Conservation (phyloP, 106 monocot genomes). For the Cymbidium sinense region DNA sequence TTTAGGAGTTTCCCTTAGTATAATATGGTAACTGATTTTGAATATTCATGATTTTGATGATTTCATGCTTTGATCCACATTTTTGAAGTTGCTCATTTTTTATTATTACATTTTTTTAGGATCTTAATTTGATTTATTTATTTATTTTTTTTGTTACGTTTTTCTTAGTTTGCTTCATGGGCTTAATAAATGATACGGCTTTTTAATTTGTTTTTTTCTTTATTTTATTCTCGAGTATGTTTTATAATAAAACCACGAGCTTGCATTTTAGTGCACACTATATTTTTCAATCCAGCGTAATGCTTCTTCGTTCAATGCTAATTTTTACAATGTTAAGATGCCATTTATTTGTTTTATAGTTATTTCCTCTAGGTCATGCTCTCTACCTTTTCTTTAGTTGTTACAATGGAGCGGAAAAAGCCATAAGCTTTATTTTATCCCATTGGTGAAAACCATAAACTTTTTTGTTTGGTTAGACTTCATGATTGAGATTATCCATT, state of each 20-base stretch:
- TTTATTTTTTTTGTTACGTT: background rate
- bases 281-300: background rate
- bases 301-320: background rate
- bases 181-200: background rate
- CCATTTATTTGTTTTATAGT: background rate
- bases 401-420: no score
- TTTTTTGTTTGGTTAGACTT: no score
- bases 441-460: no score
- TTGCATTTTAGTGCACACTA: background rate
- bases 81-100: background rate
- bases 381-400: no score
- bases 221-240: background rate
- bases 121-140: background rate
- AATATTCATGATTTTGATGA: background rate
- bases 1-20: background rate
- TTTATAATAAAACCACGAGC: background rate
- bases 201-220: background rate
- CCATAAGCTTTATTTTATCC: no score
- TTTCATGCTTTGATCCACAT: background rate
- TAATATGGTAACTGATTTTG: slow-evolving; percentile 2
- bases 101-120: background rate
- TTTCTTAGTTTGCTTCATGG: background rate
- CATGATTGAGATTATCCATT: no score
- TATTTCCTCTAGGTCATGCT: no score
- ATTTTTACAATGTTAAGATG: background rate